Evolutionary conservation across 2,329 filamentous ascomycete species (phyloP), one percentile per base, ranked within the genome.

Genomic region (Fusarium sp.): DNA sequence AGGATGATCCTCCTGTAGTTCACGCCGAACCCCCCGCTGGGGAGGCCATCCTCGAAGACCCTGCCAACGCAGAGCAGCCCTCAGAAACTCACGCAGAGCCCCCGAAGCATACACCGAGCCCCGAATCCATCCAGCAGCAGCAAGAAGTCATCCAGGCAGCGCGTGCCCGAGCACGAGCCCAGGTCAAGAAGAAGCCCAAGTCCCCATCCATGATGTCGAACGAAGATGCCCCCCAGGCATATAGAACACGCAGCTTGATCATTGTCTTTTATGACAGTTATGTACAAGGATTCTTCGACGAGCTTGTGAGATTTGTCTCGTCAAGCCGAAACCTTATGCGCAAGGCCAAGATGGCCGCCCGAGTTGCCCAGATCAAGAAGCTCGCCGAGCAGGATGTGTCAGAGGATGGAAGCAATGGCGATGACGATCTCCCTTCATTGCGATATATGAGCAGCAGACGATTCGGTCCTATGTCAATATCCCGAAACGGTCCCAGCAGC

Each of bases 221-320:
- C 38, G 84, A 84, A 40, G 87, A 89, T 13, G 80, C 83, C 3
- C 80, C 85, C 1, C 82, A 85, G 13, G 89, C 90, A 71, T 93
- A 93, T 80, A 91, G 93, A 64, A 91, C 91, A 5, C 90, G 93
- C 74, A 92, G 88, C 66, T 93, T 94, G 87, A 92, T 96, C 45
- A 92, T 96, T 45, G 93, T 98, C n/a, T 95, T 94, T 82, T 98
- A 98, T 80, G 95, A 98, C 80, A 94, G 93, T 75, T 92, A 94
- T 71, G 92, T 97, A 5, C 95, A 98, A 80, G 90, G 90, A 60
- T 91, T 92, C 42, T 94, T 98, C 74, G 95, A 97, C 77, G 88
- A 92, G 64, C 85, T 98, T 59, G 95, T 98, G 66, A 92, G 94
- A 71, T 93, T 93, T 65, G 91, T 98, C 38, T 94, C 93, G 6